phyloP scores from a whole-genome alignment of 1,139 yeast species.

The Diutina sp. region DNA sequence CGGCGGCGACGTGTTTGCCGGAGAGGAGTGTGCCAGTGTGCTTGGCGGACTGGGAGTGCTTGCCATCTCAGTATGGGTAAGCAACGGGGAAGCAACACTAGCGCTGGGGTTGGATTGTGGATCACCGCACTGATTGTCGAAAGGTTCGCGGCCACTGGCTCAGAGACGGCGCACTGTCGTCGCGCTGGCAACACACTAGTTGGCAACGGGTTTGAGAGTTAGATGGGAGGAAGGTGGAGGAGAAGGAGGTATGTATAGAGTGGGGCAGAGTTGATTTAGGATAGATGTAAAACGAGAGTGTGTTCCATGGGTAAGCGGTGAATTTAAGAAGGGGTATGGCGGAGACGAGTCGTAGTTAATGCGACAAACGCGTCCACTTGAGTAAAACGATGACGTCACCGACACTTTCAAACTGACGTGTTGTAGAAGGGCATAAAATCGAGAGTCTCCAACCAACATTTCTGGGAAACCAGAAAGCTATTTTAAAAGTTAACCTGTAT shows the following conservation, averaged over 20 bases:
- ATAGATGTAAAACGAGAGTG: background rate
- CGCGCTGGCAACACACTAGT: background rate
- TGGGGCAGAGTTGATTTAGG: background rate
- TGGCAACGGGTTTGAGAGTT: background rate
- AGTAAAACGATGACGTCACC: background rate
- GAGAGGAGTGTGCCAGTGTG: background rate
- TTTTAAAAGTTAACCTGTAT: too few relatives aligned
- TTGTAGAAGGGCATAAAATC: too few relatives aligned
- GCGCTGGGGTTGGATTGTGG: background rate
- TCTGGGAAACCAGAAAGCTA: too few relatives aligned
- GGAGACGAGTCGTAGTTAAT: background rate
- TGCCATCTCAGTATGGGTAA: background rate
- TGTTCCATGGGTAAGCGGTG: background rate
- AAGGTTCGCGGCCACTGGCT: background rate
- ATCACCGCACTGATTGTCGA: background rate
- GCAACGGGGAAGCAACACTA: background rate
- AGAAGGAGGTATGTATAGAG: background rate
- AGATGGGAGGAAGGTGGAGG: background rate
- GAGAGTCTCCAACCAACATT: too few relatives aligned
- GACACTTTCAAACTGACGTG: background rate
- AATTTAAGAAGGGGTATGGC: background rate
- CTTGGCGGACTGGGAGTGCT: background rate
- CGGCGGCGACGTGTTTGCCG: background rate
- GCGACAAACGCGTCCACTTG: background rate
- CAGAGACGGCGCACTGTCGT: background rate